Base-by-base conservation (phyloP, 108 stramenopile genomes). In the Nitzschia sp. region DNA sequence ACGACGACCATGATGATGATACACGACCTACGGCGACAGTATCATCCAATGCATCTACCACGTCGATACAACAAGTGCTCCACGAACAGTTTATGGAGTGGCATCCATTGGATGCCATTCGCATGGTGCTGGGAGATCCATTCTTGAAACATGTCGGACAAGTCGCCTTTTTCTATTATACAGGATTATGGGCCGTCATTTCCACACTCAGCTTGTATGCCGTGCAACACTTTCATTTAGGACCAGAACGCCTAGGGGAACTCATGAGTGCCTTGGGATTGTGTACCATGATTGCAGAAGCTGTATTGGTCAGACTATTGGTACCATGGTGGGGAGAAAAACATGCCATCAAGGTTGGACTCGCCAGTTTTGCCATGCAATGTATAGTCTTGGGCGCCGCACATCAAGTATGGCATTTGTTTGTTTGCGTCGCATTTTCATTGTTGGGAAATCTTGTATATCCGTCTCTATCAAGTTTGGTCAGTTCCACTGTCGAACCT, bases 271-370 rank as follows among this genome's bases (percentile, higher is more conserved):
- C 92, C 2, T 82, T 95, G 65, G 97, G 97, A 35, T 66, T 96
- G 36, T 91, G 87, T 55, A 98, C 97, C 53, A 96, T 98, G 96
- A 46, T 98, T 1, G 86, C 95, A 18, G 97, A 98, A 81, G 96
- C 93, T 15, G 86, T 97, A 23, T 67, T 97, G 68, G 92, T 95
- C 1, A 80, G 96, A n/a, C 66, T 92, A 26, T 58, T 89, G 31
- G 93, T 97, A 1, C 96, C 96, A 1, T 36, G 74, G 19, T 26
- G 94, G 54, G 96, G 96, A 26, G 96, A 97, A 71, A 86, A 85
- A 62, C 35, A 55, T 0, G 49, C 85, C 62, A 89, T 87, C 75
- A 78, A 90, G 51, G 30, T 95, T n/a, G 98, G 98, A 3, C 77
- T 98, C n/a, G 46, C 82, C 17, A 83, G 88, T 6, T 98, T 98